These are phyloP conservation scores for Gymnopus androsaceus DNA, from an alignment of 1,284 basidiomycete genomes.

Conservation along the genomic window DNA sequence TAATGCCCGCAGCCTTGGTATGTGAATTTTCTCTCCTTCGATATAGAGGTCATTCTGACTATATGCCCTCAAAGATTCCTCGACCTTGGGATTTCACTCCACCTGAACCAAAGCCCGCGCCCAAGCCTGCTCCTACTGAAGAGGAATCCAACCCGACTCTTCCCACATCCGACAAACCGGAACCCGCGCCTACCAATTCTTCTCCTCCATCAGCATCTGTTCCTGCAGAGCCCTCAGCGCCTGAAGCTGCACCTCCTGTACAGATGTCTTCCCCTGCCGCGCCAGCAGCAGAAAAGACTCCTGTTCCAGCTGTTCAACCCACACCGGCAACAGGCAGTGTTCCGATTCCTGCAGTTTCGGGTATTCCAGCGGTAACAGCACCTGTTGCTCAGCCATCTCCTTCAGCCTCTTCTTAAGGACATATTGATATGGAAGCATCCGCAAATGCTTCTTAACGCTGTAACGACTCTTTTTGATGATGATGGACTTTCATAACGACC, in stretches of 20 bases:
- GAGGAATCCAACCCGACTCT: neutral
- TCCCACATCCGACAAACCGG: neutral
- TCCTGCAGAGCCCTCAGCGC: neutral
- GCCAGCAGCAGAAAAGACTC: no score
- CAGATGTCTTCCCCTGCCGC: neutral
- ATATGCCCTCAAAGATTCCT: constrained; percentile 43
- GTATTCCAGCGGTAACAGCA: neutral
- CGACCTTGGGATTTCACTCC: constrained; percentile 75
- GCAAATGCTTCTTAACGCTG: neutral
- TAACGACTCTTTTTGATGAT: no score
- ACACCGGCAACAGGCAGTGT: no score
- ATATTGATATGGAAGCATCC: no score
- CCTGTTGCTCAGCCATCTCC: neutral
- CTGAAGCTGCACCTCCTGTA: neutral
- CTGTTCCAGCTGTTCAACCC: no score
- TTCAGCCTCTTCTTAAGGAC: neutral
- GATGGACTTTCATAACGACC: neutral
- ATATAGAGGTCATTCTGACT: constrained; percentile 1
- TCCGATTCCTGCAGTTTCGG: neutral
- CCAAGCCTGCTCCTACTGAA: neutral
- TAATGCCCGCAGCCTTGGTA: constrained; percentile 71
- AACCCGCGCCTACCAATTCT: neutral
- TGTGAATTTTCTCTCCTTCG: constrained; percentile 24
- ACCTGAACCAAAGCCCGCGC: constrained; percentile 22
- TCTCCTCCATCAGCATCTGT: neutral